Evolutionary conservation across 495 filamentous ascomycete genomes (phyloP), one percentile per base, ranked within the genome.

Genomic region (Terfezia claveryi): DNA sequence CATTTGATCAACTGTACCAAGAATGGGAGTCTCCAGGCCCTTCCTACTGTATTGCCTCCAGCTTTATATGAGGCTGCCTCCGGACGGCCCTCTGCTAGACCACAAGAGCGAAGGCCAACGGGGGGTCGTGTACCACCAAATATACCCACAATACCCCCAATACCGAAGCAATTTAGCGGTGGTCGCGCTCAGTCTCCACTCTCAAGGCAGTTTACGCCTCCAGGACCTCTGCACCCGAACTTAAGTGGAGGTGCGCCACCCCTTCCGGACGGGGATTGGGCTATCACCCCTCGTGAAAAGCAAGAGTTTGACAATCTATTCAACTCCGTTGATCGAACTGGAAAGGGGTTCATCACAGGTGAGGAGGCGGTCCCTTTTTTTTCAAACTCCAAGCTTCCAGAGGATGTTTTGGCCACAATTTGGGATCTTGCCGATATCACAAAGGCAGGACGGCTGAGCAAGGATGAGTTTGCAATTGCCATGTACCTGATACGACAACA

Each of bases 401-500:
- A 95, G 60, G 92, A 94, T 64, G 79, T 78, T 8, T 74, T 98
- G 16, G 91, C 92, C n/a, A 80, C 85, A 60, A 92, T 98, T 57
- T 98, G 91, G 91, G 92, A 98, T 65, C 74, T 98, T 23, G 83
- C 92, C 7, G 89, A 96, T 72, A 91, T 95, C 65, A 83, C 82
- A 59, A 88, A 85, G 14, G 83, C 88, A 54, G 91, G 91, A 10
- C 81, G 80, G 55, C 72, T 98, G 44, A 87, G 73, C 37, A 74
- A 76, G 55, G 91, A 98, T 66, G 88, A 92, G 62, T 98, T 98
- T 64, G 89, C 91, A 0, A 87, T 98, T 52, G 91, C 92, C 51
- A 96, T 98, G 91, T 88, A 93, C 64, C 74, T 98, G 37, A 94
- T 98, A 59, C 76, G 85, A 55, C 80, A 91, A 64, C 87, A 94